Conservation (phyloP, 768 basidiomycete species). For the Rhodotorula taiwanensis region DNA sequence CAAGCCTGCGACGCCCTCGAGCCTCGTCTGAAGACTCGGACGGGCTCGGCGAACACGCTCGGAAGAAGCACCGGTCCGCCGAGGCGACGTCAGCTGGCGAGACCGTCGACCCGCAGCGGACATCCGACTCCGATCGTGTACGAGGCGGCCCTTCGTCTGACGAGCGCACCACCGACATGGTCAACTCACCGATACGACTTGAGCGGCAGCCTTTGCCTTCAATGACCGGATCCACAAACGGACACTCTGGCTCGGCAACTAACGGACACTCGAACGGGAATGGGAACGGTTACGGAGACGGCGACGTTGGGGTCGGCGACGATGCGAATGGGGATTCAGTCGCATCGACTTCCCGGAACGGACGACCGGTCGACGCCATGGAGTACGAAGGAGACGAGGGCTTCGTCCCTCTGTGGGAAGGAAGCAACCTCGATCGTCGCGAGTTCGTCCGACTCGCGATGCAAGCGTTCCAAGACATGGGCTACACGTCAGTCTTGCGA, state of each 20-base stretch:
- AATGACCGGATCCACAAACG: background rate
- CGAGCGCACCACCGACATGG: too few species aligned
- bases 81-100: too few species aligned
- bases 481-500: slow-evolving; percentile 44
- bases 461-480: slow-evolving; percentile 47
- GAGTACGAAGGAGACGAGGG: slow-evolving; percentile 23
- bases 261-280: slow-evolving; percentile 9
- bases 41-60: too few species aligned
- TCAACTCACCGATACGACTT: too few species aligned
- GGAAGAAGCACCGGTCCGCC: too few species aligned
- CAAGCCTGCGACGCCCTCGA: background rate
- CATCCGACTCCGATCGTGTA: too few species aligned
- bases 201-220: background rate
- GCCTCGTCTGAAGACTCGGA: too few species aligned
- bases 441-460: slow-evolving; percentile 48
- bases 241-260: background rate
- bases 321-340: too few species aligned
- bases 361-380: slow-evolving; percentile 1
- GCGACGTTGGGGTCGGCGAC: too few species aligned
- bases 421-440: slow-evolving; percentile 43
- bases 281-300: background rate
- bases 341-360: too few species aligned
- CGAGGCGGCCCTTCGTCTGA: too few species aligned
- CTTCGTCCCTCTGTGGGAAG: slow-evolving; percentile 34
- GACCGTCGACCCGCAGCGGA: too few species aligned